Evolutionary conservation across 2,329 filamentous ascomycete species (phyloP).

Genomic region (Trichothecium sympodiale): DNA sequence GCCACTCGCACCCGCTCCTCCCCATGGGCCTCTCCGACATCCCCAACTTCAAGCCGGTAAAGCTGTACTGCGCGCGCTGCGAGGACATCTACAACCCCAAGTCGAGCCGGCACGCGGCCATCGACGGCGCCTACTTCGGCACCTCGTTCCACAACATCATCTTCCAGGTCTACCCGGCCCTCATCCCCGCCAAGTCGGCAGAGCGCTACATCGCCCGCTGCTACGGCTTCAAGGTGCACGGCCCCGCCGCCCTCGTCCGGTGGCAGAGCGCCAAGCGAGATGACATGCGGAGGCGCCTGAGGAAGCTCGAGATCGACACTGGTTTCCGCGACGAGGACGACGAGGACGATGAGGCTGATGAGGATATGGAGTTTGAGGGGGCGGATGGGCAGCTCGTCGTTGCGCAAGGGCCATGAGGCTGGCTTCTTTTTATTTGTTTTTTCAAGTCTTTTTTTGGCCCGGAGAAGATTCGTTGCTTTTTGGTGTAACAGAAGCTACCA

Average conservation of each 20-base stretch:
- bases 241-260: constrained; percentile 72
- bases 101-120: constrained; percentile 85
- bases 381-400: constrained; percentile 14
- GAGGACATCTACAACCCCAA: constrained; percentile 99
- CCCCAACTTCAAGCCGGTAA: constrained; percentile 79
- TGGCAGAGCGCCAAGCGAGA: constrained; percentile 82
- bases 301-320: constrained; percentile 61
- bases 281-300: constrained; percentile 68
- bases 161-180: constrained; percentile 91
- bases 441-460: constrained; percentile 1
- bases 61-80: constrained; percentile 93
- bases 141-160: constrained; percentile 98
- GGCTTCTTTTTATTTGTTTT: background rate
- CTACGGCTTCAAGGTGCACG: constrained; percentile 94
- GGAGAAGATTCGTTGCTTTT: no score
- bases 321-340: constrained; percentile 65
- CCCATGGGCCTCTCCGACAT: constrained; percentile 92
- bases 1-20: constrained; percentile 82
- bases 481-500: no score
- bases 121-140: constrained; percentile 97
- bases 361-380: constrained; percentile 29
- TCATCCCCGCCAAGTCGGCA: constrained; percentile 76
- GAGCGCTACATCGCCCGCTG: constrained; percentile 82
- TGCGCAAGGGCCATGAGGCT: background rate
- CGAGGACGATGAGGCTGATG: constrained; percentile 49